Base-by-base conservation (phyloP, 768 basidiomycete species). In the Xanthoconium stramineum region DNA sequence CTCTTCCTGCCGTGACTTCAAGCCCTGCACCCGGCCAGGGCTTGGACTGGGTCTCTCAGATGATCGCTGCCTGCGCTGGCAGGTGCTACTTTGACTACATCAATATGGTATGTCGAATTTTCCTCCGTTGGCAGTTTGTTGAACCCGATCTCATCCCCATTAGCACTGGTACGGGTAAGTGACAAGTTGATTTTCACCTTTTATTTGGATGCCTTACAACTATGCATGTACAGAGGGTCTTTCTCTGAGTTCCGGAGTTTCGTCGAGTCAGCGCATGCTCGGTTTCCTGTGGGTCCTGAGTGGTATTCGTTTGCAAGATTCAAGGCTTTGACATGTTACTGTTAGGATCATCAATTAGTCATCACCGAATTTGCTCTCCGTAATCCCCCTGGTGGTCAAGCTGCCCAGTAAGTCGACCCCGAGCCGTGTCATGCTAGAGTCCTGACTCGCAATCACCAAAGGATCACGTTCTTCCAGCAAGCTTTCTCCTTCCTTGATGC, bases 1-100 rank as follows among this genome's bases (percentile, higher is more conserved):
- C 74, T 2, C 70, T 75, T 32, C 74, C 74, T 8, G 70, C 74
- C 0, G 66, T 75, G 9, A 69, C 73, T 11, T 72, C 74, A 19
- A 74, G 72, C n/a, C 50, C 56, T 12, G 29, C 52, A 7, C n/a
- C 73, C 33, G 73, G 73, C 3, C 43, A 74, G 53, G 74, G 74
- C 15, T 52, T 75, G 28, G 65, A 62, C 37, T 75, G 74, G 74
- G 35, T 75, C 28, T 61, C 65, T 20, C 50, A 72, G 50, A 69
- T 76, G 66, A 68, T 75, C 53, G 44, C 43, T 13, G 73, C 73
- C 9, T 75, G 74, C 55, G 65, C 58, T 29, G 71, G 73, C n/a
- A 24, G 52, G 24, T 75, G 74, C 56, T 66, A 65, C 57, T 71
- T 65, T 36, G 72, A 75, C 47, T 73, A 72, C 53, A 66, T 75